Evolutionary conservation across 2,329 filamentous ascomycete genomes (phyloP).

Genomic region (Epichloe glyceriae): DNA sequence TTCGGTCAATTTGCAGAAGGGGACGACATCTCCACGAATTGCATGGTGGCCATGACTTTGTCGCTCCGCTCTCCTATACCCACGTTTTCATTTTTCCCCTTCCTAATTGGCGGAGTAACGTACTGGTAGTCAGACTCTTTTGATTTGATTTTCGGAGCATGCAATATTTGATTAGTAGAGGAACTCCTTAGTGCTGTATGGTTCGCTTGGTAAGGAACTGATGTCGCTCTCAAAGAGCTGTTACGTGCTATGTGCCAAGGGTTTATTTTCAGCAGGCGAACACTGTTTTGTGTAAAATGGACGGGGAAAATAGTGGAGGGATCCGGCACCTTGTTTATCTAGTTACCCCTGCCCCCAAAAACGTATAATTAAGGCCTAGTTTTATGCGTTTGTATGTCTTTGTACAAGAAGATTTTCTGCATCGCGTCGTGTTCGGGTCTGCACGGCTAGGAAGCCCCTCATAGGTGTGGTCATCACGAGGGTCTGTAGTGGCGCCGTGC

Average conservation of each 20-base stretch:
- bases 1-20: background rate
- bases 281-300: background rate
- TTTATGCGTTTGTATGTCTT: background rate
- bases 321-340: background rate
- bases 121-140: background rate
- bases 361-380: background rate
- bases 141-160: background rate
- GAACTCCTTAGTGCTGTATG: background rate
- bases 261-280: background rate
- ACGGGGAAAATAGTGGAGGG: background rate
- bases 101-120: background rate
- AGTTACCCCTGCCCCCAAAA: background rate
- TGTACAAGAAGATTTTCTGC: background rate
- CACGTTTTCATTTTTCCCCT: background rate
- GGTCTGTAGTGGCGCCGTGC: constrained; percentile 5
- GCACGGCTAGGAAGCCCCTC: background rate
- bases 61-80: background rate
- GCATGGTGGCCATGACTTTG: background rate
- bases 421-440: no score
- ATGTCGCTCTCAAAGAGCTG: background rate
- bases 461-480: constrained; percentile 3
- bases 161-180: background rate
- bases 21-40: background rate
- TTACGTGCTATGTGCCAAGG: background rate
- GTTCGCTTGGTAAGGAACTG: background rate